Base-by-base conservation (phyloP, 306 rosid species). In the Prunus mongolica region DNA sequence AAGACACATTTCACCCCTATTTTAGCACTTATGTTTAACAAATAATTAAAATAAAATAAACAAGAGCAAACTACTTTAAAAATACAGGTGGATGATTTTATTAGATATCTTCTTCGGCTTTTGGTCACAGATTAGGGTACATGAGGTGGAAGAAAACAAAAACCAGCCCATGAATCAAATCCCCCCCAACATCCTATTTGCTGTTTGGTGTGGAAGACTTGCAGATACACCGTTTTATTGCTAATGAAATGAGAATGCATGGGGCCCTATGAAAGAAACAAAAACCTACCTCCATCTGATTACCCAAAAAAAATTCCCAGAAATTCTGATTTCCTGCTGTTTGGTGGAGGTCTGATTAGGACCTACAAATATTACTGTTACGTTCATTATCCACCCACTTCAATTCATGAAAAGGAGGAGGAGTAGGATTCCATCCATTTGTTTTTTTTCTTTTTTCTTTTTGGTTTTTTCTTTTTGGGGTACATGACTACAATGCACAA, bases 321-420 rank as follows among this genome's bases (percentile, higher is more conserved):
- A 62, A 69, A 56, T 7, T 41, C n/a, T 3, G n/a, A 44, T 38
- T 18, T 66, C 61, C 15, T 70, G 75, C 78, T 71, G 83, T 76
- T 76, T 83, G 84, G 84, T 79, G 56, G 71, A 79, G 79, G 78
- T 65, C 51, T 72, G 47, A 58, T 34, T 63, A 69, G 65, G 71
- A 38, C 87, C 82, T 52, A 76, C 79, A 56, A 32, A 11, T 58
- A 47, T 60, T 83, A 24, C 18, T 57, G 76, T 44, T 57, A 16
- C 67, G 8, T 44, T 22, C 73, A 18, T 44, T 30, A 54, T 54
- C 81, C 73, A 81, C 76, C 79, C 11, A 58, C 55, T 55, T 80
- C 61, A 67, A 75, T 75, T 65, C 83, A 64, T 63, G 87, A 80
- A 56, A 80, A 71, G 67, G 80, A 62, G 67, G n/a, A 65, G 72